Base-by-base conservation (phyloP, 345 rosid species). In the Mercurialis annua region DNA sequence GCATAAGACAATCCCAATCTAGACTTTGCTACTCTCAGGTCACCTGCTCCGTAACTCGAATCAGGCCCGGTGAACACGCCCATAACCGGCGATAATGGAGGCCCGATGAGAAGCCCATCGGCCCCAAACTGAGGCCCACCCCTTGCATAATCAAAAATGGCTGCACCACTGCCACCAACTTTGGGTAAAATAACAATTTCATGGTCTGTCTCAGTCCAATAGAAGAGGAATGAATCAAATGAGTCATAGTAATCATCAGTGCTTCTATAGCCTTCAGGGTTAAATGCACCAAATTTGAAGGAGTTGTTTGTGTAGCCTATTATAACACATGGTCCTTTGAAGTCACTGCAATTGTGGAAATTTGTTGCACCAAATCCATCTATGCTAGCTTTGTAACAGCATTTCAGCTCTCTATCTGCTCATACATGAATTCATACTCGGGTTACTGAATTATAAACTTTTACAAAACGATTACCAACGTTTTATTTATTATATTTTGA, bases 281-380 rank as follows among this genome's bases (percentile, higher is more conserved):
- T 92, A 71, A 87, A 92, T 24, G 86, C 94, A 27, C 96, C 98
- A 66, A 87, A 89, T 79, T 89, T 87, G 84, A 86, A 85, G 67
- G 83, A 70, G 69, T 74, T 79, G 69, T 81, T 69, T 49, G 95
- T 88, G 70, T 84, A 85, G 53, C 92, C 97, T 49, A 90, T 83
- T 26, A 92, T 82, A 60, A 92, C 97, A 70, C 96, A 92, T 10
- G 97, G 97, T 40, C 98, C 96, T 81, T 88, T 87, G 88, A 90
- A 90, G 76, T 90, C 93, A 67, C 90, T 74, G 66, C 84, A 84
- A 30, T 77, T 77, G 23, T 92, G 98, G 72, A 92, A 92, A 26
- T 80, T 82, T 2, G 84, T 72, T n/a, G 97, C 98, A 59, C 96
- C 77, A 67, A 86, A 88, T 64, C 98, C 97, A 68, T 90, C 96